Evolutionary conservation across 2,329 filamentous ascomycete genomes (phyloP), one percentile per base, ranked within the genome.

Genomic region (Trichoderma breve): DNA sequence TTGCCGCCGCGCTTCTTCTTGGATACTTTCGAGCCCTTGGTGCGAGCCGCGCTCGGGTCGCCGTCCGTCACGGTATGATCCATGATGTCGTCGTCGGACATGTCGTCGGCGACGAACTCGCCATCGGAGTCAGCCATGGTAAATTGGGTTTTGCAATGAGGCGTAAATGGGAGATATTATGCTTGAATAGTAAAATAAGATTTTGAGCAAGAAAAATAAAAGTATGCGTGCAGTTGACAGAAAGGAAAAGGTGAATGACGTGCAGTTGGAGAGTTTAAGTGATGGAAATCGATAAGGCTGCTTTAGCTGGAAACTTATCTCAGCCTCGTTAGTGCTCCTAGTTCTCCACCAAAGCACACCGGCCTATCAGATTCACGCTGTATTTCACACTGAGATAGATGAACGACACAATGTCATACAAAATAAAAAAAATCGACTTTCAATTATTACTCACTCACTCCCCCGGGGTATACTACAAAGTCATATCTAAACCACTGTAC

Each of bases 111-210:
- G 73, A 91, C 86, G 79, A 89, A 93, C 75, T 93, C 91, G 80
- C 89, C 91, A 78, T 93, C 91, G 21, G 91, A 93, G 81, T 92
- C 91, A 71, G 90, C 89, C 91, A 93, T 93, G 74, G 73, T 74
- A 72, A 63, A 60, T 51, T 71, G 62, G 36, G 32, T 21, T 8
- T 14, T n/a, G 8, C 15, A 12, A 26, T 8, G 11, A 36, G 39
- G n/a, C 15, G 39, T 7, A 34, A 0, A 12, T 24, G 11, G 21
- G 4, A 61, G 11, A 3, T 11, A 14, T 9, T 47, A 39, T 26
- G 24, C 24, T 9, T 34, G 4, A 26, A 63, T 14, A 8, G 8
- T 14, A 6, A 51, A 51, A 21, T 11, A 11, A 11, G 4, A 3
- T 3, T 51, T 51, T 51, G n/a, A 51, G 15, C 9, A 15, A 28